Evolutionary conservation across 495 filamentous ascomycete genomes (phyloP), one percentile per base, ranked within the genome.

Genomic region (Neurospora sp.): DNA sequence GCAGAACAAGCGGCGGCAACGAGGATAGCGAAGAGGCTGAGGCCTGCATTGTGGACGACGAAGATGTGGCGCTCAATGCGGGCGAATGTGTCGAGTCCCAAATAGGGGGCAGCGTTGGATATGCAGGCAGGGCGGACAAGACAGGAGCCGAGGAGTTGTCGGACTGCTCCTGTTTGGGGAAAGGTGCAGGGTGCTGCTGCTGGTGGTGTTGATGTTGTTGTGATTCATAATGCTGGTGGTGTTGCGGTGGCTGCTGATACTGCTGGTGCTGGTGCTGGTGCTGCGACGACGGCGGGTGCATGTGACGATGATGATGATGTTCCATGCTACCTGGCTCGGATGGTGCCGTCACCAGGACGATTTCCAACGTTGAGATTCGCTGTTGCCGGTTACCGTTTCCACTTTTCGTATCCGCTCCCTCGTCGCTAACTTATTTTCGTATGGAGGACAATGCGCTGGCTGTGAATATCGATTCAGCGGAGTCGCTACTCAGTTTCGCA

Each of bases 261-360:
- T 40, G 70, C 27, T 59, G 18, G 8, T 40, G n/a, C 20, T 72
- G 45, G 44, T 68, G 73, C 37, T 75, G 77, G 72, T 81, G 78
- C 78, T 74, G 31, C 53, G 53, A 65, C 53, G 27, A 35, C 53
- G 53, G 27, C 53, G 53, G 14, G 22, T 31, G 53, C 53, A 65
- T 65, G 53, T 65, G 53, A 65, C 53, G 53, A 65, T 65, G 53
- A 65, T 61, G 53, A 61, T 65, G 53, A 65, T 65, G 53, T 35
- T 65, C 53, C 53, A 65, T 65, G 53, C 53, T 65, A 65, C 53
- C 53, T 65, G 53, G 53, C 53, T 65, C 53, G 53, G 53, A 65
- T 65, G 53, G 14, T 65, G 53, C 53, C 53, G 53, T 65, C 53
- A 65, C 53, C 53, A 35, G 27, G 53, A 65, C 53, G 53, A 65